Evolutionary conservation across 139 green algal genomes (phyloP).

Genomic region (Yamagishiella unicocca): DNA sequence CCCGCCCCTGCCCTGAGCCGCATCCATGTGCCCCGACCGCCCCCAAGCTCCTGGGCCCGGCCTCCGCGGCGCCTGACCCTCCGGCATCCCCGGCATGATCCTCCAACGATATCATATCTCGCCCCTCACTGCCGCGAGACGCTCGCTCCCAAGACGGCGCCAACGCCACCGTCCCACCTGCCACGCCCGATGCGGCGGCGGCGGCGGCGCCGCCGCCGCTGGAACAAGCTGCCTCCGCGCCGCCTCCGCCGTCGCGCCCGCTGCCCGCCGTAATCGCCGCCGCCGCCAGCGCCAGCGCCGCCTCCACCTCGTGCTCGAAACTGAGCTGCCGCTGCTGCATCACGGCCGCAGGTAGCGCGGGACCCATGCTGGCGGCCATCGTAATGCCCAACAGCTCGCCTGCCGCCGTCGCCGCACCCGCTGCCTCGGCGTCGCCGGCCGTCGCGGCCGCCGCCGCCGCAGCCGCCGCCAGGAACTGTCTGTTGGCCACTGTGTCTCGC

Average conservation of each 20-base stretch:
- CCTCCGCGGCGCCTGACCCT: too few species aligned
- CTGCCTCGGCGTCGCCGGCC: not conserved
- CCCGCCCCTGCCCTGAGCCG: too few species aligned
- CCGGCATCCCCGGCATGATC: too few species aligned
- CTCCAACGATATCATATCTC: too few species aligned
- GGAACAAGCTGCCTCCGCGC: not conserved
- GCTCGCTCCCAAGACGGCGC: too few species aligned
- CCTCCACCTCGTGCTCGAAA: slow-evolving; percentile 24
- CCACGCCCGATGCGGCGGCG: too few species aligned
- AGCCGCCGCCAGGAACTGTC: not conserved
- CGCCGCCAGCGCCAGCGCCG: slow-evolving; percentile 23
- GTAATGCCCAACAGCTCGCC: not conserved
- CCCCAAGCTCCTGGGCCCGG: too few species aligned
- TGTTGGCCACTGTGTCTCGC: not conserved
- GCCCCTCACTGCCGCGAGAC: too few species aligned
- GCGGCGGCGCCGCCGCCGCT: not conserved
- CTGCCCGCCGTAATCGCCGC: not conserved
- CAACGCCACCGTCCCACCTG: too few species aligned
- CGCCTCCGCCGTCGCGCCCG: not conserved
- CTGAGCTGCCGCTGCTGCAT: not conserved
- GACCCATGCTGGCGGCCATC: not conserved
- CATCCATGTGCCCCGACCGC: too few species aligned
- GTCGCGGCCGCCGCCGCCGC: not conserved
- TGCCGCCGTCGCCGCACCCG: not conserved
- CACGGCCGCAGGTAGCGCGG: not conserved